phyloP scores from a whole-genome alignment of 257 asterid species.

The Rhazya stricta region DNA sequence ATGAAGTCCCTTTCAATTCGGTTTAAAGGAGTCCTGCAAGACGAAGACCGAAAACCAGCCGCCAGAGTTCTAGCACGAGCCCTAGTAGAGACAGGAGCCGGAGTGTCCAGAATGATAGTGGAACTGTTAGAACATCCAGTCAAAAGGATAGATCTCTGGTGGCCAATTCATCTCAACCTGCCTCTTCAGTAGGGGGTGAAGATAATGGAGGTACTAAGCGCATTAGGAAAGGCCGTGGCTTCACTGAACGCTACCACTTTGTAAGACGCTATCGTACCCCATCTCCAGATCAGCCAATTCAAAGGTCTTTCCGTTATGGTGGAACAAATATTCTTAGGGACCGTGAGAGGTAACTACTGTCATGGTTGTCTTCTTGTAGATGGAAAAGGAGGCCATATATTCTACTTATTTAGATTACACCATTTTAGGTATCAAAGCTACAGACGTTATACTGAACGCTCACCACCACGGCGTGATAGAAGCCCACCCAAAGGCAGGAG shows the following conservation, averaged over 20 bases:
- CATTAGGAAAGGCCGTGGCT: constrained; percentile 93
- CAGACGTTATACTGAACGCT: constrained; percentile 55
- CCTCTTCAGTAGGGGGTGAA: constrained; percentile 42
- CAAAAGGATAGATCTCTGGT: constrained; percentile 34
- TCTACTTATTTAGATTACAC: background rate
- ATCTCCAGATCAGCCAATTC: constrained; percentile 69
- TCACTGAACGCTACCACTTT: constrained; percentile 71
- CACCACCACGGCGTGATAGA: constrained; percentile 61
- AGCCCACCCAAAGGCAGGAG: constrained; percentile 79
- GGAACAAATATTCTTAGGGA: constrained; percentile 72
- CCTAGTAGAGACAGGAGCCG: constrained; percentile 34
- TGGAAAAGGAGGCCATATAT: background rate
- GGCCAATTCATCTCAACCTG: constrained; percentile 39
- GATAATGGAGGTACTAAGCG: constrained; percentile 75
- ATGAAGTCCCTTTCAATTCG: constrained; percentile 5
- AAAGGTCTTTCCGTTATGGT: constrained; percentile 58
- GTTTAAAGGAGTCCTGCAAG: constrained; percentile 49
- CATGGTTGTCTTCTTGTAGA: constrained; percentile 2
- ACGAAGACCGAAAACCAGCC: constrained; percentile 36
- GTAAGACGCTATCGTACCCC: constrained; percentile 96
- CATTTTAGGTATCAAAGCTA: constrained; percentile 58
- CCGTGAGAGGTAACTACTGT: constrained; percentile 52
- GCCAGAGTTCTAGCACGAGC: constrained; percentile 39
- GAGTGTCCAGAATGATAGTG: constrained; percentile 25
- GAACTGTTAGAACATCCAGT: constrained; percentile 26